Evolutionary conservation across 441 rosid genomes (phyloP).

Genomic region (Biscutella laevigata): DNA sequence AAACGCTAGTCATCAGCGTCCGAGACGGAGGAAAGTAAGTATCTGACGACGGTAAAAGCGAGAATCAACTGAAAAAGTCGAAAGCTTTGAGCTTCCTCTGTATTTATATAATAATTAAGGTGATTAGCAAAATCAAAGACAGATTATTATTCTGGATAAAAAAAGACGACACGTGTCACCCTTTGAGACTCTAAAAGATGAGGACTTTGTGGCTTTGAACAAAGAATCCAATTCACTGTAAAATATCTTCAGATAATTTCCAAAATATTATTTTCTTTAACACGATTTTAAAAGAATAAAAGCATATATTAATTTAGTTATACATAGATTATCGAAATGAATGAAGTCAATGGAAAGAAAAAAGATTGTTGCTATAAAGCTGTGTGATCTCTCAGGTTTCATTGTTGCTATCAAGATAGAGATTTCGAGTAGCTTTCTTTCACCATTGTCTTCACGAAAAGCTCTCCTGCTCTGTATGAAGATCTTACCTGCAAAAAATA

Average conservation of each 20-base stretch:
- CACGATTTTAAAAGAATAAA: neutral
- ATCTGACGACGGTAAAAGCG: neutral
- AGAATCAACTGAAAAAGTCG: neutral
- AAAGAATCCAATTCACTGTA: neutral
- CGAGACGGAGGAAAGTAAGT: neutral
- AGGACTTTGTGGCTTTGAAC: slow-evolving; percentile 19
- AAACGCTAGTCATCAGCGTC: slow-evolving; percentile 20
- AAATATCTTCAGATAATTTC: slow-evolving; percentile 6
- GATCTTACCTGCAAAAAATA: slow-evolving; percentile 60
- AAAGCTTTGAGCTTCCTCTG: neutral
- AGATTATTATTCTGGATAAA: slow-evolving; percentile 11
- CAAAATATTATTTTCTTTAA: neutral
- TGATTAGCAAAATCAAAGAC: neutral
- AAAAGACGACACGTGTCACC: slow-evolving; percentile 20
- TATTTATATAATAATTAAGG: neutral
- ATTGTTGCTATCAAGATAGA: neutral
- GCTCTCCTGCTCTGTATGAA: slow-evolving; percentile 88
- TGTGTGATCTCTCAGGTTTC: too few species aligned
- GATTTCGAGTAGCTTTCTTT: slow-evolving; percentile 36
- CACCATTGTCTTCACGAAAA: slow-evolving; percentile 84
- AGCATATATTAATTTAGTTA: neutral
- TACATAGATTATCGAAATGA: slow-evolving; percentile 7
- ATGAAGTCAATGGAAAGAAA: neutral
- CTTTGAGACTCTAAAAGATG: neutral
- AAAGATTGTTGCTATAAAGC: too few species aligned